Base-by-base conservation (phyloP, 2,329 filamentous ascomycete genomes). In the Microcera coccophila region DNA sequence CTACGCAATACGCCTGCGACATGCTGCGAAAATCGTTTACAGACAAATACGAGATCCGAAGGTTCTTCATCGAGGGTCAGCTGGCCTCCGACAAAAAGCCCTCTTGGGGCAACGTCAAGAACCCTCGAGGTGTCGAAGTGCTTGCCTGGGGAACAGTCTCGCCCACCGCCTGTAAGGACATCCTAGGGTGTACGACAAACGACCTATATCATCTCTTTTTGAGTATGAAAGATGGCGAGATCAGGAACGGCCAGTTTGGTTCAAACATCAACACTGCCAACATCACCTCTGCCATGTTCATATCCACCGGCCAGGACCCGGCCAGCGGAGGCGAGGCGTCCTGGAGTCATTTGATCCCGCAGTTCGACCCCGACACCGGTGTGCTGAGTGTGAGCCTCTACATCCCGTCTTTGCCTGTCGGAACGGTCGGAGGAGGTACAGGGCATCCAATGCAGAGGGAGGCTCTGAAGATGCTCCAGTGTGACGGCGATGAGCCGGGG, bases 81-180 rank as follows among this genome's bases (percentile, higher is more conserved):
- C 11, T 47, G 4, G 36, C 38, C 20, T 44, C 45, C 2, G 37
- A 47, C 17, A 47, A 47, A 15, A 47, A 44, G 15, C 41, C 45
- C 4, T 41, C 41, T 3, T 47, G 22, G 41, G 41, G 41, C 4
- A 38, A 44, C 14, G 34, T 47, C 20, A 44, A 41, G 12, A 24
- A 5, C 12, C 16, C 45, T 3, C 33, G 41, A 4, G 41, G 38
- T 4, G 38, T 47, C 4, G 26, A 47, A 9, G 22, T 33, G 2
- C 12, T 44, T 3, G 38, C 14, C 1, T 47, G 35, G 45, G 41
- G 44, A 34, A 18, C 4, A 5, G 24, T 40, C 4, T 20, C 28
- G 7, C 15, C 11, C 3, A 12, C 17, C 4, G 18, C 28, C 4
- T 34, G 28, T 15, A 5, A 40, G 15, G 9, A 22, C 3, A 16